Base-by-base conservation (phyloP, 2,329 filamentous ascomycete species). In the Atkinsonella hypoxylon region DNA sequence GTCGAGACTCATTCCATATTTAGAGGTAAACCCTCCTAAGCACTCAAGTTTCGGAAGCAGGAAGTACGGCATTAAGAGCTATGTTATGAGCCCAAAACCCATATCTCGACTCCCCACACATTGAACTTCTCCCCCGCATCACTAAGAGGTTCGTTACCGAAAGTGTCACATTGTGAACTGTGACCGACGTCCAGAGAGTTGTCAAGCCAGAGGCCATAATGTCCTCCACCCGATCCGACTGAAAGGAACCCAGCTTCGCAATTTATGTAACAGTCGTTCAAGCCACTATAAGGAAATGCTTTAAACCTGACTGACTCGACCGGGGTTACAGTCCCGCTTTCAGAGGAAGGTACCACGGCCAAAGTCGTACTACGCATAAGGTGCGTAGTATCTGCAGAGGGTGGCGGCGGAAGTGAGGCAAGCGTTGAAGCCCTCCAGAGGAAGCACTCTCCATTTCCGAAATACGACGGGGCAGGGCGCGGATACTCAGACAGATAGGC, bases 231-330 rank as follows among this genome's bases (percentile, higher is more conserved):
- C 50, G 89, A 91, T 11, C 93, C 93, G 18, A 97, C 77, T 61
- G 87, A 93, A 13, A 98, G 68, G 64, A 87, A 97, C 22, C 83
- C 79, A 3, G 81, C 75, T 68, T 97, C 89, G 68, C 91, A 97
- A 61, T 94, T 86, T 58, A 97, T 93, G 72, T 91, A 89, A 65
- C 95, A 98, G 67, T 97, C 93, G 65, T 98, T 97, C 40, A 95
- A 79, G 5, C 93, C 93, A 51, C 87, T 94, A 63, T 96, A 97
- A 0, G 91, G 90, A 61, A 97, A 98, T 0, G 91, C 91, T 69
- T 95, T 96, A 77, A 98, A 98, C 18, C 93, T 82, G 58, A 97
- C 88, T 26, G 82, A 77, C 54, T 91, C 87, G 4, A 82, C 79
- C 11, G 61, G 59, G 18, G 63, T 59, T 43, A 59, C 57, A 6